These are phyloP conservation scores for Hansfordia pulvinata DNA, from an alignment of 2,329 filamentous ascomycete genomes.

Conservation along the genomic window DNA sequence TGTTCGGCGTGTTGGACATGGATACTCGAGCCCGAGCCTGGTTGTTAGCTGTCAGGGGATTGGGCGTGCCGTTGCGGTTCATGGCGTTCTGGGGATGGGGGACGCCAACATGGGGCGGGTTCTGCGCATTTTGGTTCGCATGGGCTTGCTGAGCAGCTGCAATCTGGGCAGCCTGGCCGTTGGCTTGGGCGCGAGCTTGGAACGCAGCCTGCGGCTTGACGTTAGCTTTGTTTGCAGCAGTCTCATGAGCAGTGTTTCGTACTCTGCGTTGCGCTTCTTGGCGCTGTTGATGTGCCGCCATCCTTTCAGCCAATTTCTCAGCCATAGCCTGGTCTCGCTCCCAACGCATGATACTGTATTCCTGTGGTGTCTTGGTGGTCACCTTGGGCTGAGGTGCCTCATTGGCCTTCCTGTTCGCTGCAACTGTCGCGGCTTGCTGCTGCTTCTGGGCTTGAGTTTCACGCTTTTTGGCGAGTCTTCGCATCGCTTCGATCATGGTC, in stretches of 20 bases:
- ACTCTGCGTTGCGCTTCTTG: conserved; percentile 40
- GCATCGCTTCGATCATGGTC: conserved; percentile 84
- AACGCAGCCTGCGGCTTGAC: conserved; percentile 21
- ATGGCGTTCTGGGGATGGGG: conserved; percentile 19
- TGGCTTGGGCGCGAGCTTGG: conserved; percentile 32
- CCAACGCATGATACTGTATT: conserved; percentile 81
- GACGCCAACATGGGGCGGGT: conserved; percentile 18
- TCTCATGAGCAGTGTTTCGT: conserved; percentile 17
- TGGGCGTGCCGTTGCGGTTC: conserved; percentile 27
- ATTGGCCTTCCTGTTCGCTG: conserved; percentile 69
- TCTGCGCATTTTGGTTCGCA: conserved; percentile 19
- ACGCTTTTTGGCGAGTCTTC: conserved; percentile 87
- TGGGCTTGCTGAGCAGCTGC: conserved; percentile 28
- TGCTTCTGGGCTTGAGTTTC: conserved; percentile 79
- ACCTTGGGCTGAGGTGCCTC: conserved; percentile 38
- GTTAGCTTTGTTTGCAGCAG: conserved; percentile 12
- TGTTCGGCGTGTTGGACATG: conserved; percentile 37
- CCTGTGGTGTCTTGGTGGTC: conserved; percentile 64
- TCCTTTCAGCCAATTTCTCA: conserved; percentile 45
- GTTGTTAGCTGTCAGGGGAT: conserved; percentile 28
- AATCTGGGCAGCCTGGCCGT: conserved; percentile 29
- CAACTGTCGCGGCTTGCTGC: conserved; percentile 63
- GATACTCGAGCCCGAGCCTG: conserved; percentile 38
- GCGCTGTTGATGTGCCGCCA: conserved; percentile 39
- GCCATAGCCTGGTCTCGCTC: conserved; percentile 65